Base-by-base conservation (phyloP, 2,329 filamentous ascomycete genomes). In the Calonectria pseudoturangicola region DNA sequence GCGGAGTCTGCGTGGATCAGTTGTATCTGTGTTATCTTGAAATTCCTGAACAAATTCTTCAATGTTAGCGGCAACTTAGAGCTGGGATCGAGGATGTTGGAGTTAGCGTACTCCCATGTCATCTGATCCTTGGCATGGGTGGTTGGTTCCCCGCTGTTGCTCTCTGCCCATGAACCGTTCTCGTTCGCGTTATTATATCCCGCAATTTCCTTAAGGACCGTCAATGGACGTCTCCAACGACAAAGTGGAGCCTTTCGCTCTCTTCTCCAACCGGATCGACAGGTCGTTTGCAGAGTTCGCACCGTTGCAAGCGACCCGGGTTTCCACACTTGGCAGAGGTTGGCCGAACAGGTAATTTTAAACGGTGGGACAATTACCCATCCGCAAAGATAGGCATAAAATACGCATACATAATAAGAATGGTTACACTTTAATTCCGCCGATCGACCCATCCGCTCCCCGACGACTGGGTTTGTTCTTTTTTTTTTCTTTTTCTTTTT, bases 41-140 rank as follows among this genome's bases (percentile, higher is more conserved):
- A 63, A 21, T 39, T 47, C 41, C 30, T n/a, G 16, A 33, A 47
- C 39, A 7, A 9, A 6, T 30, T 30, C 25, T 28, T 47, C 2
- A 13, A 43, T 47, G 41, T 28, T 63, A 63, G 39, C 58, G 58
- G 47, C 16, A 63, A 63, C 58, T 47, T 47, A 63, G 27, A 63
- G 28, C 58, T 33, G 25, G 58, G 58, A 45, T 45, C 41, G 58
- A 33, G 58, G 25, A 15, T 63, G 58, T 21, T 63, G 39, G 41
- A 45, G 25, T 13, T 47, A 63, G 58, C 39, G 39, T 27, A 13
- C n/a, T 33, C 28, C 58, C 27, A n/a, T 25, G 45, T 63, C 58
- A 63, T 63, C 41, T 63, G 58, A 47, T 63, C 39, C 10, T 10
- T 7, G 58, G 21, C 58, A 63, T 63, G 58, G 58, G 58, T 43